These are phyloP conservation scores for Lophiotrema nucula DNA, from an alignment of 495 filamentous ascomycete species.

Conservation along the genomic window DNA sequence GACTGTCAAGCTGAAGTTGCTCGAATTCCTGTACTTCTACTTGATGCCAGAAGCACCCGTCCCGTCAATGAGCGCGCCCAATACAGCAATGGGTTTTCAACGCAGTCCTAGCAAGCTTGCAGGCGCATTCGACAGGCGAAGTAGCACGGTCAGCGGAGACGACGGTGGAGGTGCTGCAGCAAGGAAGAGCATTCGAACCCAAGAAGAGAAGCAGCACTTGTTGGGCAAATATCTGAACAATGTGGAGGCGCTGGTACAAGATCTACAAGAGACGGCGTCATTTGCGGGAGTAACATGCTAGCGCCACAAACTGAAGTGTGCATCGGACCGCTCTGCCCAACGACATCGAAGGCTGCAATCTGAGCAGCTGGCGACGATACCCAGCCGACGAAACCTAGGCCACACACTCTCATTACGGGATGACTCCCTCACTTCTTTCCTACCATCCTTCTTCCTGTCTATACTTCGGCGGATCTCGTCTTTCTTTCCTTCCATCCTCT, in stretches of 20 bases:
- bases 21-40: conserved; percentile 98
- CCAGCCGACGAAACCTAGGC: no score
- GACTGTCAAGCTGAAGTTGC: conserved; percentile 86
- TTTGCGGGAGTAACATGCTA: conserved; percentile 44
- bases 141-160: conserved; percentile 43
- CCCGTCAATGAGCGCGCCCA: conserved; percentile 38
- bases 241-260: conserved; percentile 87
- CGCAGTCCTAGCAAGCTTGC: conserved; percentile 72
- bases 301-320: not conserved
- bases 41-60: conserved; percentile 85
- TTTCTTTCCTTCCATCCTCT: conserved; percentile 4
- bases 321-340: no score
- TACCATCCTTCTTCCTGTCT: not conserved
- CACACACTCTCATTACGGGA: no score
- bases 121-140: conserved; percentile 48
- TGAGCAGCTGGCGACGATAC: no score
- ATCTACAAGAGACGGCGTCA: conserved; percentile 76
- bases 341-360: no score
- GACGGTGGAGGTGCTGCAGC: conserved; percentile 40
- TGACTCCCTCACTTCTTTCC: no score
- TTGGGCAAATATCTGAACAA: conserved; percentile 81
- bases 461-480: not conserved
- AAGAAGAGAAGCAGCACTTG: conserved; percentile 83
- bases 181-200: conserved; percentile 59
- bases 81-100: conserved; percentile 43